A percentile compares a stretch with the other conserved stretches of the same genome.
phyloP scores from a whole-genome alignment of 1,284 basidiomycete species.

The Fomitopsis betulina region DNA sequence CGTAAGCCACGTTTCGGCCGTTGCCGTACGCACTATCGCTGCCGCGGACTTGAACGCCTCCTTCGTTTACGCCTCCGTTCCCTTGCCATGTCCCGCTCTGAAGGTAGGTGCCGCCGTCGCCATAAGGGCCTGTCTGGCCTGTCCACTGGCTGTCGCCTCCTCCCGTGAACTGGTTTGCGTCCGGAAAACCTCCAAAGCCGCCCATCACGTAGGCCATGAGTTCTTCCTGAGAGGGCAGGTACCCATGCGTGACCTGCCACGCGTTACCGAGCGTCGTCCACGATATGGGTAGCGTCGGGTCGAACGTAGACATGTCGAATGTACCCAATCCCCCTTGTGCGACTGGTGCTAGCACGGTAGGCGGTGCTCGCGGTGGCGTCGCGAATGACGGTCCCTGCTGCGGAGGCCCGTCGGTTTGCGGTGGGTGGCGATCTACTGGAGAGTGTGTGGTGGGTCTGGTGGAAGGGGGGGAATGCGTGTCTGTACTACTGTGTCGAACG shows the following conservation, averaged over 20 bases:
- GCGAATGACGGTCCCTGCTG: conserved; percentile 1
- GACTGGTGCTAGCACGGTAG: background rate
- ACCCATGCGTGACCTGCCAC: conserved; percentile 65
- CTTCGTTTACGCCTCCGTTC: conserved; percentile 29
- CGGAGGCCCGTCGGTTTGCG: conserved; percentile 3
- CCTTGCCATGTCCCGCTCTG: conserved; percentile 20
- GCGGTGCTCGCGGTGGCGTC: background rate
- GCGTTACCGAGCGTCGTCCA: conserved; percentile 74
- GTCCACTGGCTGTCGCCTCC: conserved; percentile 11
- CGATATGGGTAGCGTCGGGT: conserved; percentile 61
- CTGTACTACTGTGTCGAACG: conserved; percentile 9
- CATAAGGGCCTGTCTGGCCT: conserved; percentile 10
- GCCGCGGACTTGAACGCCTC: conserved; percentile 27
- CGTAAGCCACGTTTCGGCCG: conserved; percentile 28
- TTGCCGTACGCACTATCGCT: conserved; percentile 29
- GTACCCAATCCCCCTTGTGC: conserved; percentile 47
- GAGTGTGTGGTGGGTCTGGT: conserved; percentile 8
- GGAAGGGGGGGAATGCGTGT: conserved; percentile 15
- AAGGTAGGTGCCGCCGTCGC: background rate
- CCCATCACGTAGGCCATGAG: conserved; percentile 67
- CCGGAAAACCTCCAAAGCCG: conserved; percentile 14
- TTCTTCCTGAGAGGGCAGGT: conserved; percentile 62
- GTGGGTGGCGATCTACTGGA: conserved; percentile 10
- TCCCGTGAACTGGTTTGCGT: conserved; percentile 11
- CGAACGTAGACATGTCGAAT: conserved; percentile 66